Percentiles rank a stretch among this genome's conserved stretches.
Evolutionary conservation across 495 filamentous ascomycete genomes (phyloP).

Genomic region (Annulohypoxylon stygium): DNA sequence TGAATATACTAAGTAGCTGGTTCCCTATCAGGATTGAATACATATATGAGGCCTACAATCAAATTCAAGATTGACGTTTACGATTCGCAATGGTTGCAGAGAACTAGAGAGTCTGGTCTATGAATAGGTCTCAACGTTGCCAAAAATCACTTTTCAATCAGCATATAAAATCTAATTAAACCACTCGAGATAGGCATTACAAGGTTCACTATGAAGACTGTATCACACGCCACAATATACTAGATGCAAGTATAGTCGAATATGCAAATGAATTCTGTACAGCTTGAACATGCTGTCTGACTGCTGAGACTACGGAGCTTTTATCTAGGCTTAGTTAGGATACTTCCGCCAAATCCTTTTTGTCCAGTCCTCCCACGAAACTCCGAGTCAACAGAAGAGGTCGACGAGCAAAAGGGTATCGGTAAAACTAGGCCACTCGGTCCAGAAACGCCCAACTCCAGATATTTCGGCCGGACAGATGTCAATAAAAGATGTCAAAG

Average conservation of each 20-base stretch:
- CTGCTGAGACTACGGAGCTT: constrained; percentile 18
- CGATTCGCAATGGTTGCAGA: too few relatives aligned
- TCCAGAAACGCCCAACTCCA: constrained; percentile 48
- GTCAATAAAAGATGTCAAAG: constrained; percentile 1
- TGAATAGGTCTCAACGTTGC: too few relatives aligned
- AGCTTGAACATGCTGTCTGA: constrained; percentile 20
- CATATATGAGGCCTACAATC: too few relatives aligned
- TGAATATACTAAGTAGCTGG: too few relatives aligned
- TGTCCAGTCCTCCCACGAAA: constrained; percentile 17
- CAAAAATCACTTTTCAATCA: too few relatives aligned
- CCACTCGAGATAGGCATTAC: not conserved
- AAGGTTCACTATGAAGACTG: too few relatives aligned
- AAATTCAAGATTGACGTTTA: too few relatives aligned
- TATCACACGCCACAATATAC: not conserved
- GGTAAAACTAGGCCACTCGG: constrained; percentile 48
- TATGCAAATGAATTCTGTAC: constrained; percentile 19
- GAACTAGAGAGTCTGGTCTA: too few relatives aligned
- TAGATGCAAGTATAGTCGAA: not conserved
- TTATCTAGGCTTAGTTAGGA: constrained; percentile 32
- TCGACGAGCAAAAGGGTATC: constrained; percentile 43
- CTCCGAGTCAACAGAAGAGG: constrained; percentile 11
- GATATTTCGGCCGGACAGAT: constrained; percentile 20
- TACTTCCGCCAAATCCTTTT: constrained; percentile 10
- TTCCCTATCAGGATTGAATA: too few relatives aligned
- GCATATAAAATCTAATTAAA: not conserved